Evolutionary conservation across 2,329 filamentous ascomycete species (phyloP), one percentile per base, ranked within the genome.

Genomic region (Zalaria sp.): DNA sequence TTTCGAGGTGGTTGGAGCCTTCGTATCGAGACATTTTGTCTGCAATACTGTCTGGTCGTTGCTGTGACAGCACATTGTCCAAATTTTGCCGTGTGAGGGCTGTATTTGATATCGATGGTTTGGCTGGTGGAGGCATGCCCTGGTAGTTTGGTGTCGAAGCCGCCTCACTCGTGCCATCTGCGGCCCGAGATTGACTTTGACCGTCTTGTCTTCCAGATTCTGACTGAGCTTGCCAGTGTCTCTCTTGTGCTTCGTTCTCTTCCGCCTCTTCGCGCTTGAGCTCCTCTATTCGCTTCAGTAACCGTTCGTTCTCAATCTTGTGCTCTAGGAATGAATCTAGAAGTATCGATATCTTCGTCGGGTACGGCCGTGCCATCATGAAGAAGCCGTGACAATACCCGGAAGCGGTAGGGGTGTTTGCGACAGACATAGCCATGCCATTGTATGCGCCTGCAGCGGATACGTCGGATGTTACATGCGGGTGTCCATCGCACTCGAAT

Each of bases 321-420:
- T 95, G 88, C 59, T 96, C 89, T 27, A 96, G 69, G 54, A 95
- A 95, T 0, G 87, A 93, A 62, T 96, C 88, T 18, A 95, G 70
- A 7, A 95, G 70, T 3, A 75, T 76, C 1, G 86, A 81, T 56
- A 89, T 93, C 63, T 83, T 88, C 27, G 83, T 93, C 4, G 86
- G 87, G 58, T 95, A 94, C 1, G 84, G 84, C 18, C 88, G 75
- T 5, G 85, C 79, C 79, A 93, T 89, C 69, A 96, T 83, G 58
- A 95, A 95, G 52, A 95, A 85, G 32, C 88, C 88, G 53, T 85
- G 78, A 58, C 87, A 95, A 51, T 83, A 81, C 1, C 78, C 73
- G 2, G 77, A 72, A 44, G 61, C 50, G 34, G 27, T 47, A 41
- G 37, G 45, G 48, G 80, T 80, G 49, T 73, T 71, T 45, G 77